Evolutionary conservation across 257 asterid species (phyloP).

Genomic region (Nicotiana otophora): DNA sequence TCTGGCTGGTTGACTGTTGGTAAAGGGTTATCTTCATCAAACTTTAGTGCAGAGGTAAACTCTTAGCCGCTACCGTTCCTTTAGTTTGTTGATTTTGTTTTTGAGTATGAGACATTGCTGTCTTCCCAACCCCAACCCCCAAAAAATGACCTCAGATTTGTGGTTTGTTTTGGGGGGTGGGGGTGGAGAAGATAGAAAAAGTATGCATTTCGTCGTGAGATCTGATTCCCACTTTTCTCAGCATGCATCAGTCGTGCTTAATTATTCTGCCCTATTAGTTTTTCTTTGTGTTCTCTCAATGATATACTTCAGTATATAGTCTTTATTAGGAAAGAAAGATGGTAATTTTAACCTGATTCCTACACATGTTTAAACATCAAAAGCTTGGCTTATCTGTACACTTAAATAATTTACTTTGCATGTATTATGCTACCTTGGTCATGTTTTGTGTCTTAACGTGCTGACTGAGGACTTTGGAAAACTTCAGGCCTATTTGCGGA

Average conservation of each 20-base stretch:
- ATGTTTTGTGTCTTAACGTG: neutral
- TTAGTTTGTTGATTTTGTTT: neutral
- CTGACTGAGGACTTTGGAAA: conserved; percentile 18
- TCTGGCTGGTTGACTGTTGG: conserved; percentile 99
- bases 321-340: neutral
- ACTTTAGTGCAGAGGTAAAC: conserved; percentile 78
- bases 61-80: neutral
- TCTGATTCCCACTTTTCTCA: neutral
- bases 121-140: neutral
- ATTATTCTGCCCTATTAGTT: neutral
- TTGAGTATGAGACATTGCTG: neutral
- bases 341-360: neutral
- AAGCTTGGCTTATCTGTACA: neutral
- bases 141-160: neutral
- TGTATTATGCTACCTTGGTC: neutral
- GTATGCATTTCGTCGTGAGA: neutral
- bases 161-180: neutral
- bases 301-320: neutral
- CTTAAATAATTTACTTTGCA: neutral
- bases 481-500: conserved; percentile 59
- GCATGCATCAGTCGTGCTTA: neutral
- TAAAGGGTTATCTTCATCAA: conserved; percentile 79
- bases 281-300: neutral
- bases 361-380: neutral
- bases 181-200: neutral